phyloP scores from a whole-genome alignment of 1,284 basidiomycete species.

The Ganoderma meredithae region DNA sequence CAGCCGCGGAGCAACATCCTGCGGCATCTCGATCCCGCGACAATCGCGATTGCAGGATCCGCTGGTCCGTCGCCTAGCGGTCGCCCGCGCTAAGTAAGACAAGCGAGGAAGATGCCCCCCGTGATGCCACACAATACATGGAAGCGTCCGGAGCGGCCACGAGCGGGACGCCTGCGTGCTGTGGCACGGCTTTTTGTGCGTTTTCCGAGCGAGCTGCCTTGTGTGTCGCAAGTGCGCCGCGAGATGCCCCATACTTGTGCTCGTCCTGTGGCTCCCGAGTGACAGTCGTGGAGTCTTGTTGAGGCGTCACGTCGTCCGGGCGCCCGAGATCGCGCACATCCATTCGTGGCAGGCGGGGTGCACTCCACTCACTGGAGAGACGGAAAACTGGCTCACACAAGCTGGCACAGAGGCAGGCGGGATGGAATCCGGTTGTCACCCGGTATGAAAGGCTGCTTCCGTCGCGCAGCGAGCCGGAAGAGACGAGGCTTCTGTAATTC shows the following conservation, averaged over 20 bases:
- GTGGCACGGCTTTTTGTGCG: slow-evolving; percentile 8
- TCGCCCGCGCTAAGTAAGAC: background rate
- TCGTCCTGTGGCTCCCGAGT: background rate
- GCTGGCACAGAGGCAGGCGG: background rate
- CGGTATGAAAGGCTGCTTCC: slow-evolving; percentile 1
- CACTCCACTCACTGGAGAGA: background rate
- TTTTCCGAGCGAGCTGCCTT: background rate
- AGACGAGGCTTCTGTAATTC: background rate
- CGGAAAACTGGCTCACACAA: background rate
- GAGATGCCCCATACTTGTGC: background rate
- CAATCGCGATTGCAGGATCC: slow-evolving; percentile 4
- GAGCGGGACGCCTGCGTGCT: slow-evolving; percentile 1
- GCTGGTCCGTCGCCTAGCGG: background rate
- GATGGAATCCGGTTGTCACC: background rate
- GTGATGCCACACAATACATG: slow-evolving; percentile 12
- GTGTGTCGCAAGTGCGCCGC: background rate
- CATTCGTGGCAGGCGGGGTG: background rate
- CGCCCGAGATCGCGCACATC: background rate
- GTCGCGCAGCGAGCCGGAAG: slow-evolving; percentile 1
- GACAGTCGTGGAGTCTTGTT: slow-evolving; percentile 2
- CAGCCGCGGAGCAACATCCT: background rate
- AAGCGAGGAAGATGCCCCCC: slow-evolving; percentile 5
- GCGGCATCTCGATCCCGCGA: slow-evolving; percentile 4
- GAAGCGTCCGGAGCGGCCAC: slow-evolving; percentile 3
- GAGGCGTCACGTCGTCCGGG: background rate